A percentile compares a stretch with the other conserved stretches of the same genome.
phyloP scores from a whole-genome alignment of 345 rosid genomes.

The Aquilaria sinensis region DNA sequence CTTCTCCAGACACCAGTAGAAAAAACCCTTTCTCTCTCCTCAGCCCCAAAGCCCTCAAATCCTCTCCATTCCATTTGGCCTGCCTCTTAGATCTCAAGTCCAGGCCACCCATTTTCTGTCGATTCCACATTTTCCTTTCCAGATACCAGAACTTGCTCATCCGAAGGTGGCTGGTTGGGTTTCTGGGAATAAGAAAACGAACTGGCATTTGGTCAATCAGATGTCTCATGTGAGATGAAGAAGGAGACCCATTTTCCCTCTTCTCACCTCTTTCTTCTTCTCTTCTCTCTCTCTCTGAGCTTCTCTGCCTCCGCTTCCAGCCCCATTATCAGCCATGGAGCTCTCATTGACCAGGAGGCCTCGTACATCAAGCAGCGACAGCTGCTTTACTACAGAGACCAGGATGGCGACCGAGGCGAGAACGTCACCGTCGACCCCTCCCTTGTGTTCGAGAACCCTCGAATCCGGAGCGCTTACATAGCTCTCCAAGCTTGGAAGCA shows the following conservation, averaged over 20 bases:
- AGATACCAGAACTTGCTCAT: conserved; percentile 15
- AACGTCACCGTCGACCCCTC: conserved; percentile 63
- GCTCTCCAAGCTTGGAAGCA: conserved; percentile 88
- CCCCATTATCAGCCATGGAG: conserved; percentile 24
- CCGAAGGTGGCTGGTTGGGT: background rate
- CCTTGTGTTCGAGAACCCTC: conserved; percentile 50
- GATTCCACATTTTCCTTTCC: background rate
- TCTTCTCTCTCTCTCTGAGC: conserved; percentile 18
- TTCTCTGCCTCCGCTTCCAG: conserved; percentile 22
- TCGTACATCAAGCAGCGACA: conserved; percentile 66
- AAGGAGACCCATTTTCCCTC: conserved; percentile 24
- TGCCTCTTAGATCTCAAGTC: conserved; percentile 11
- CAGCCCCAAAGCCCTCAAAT: conserved; percentile 6
- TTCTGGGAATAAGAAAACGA: background rate
- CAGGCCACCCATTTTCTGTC: background rate
- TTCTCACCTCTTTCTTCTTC: conserved; percentile 11
- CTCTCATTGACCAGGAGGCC: conserved; percentile 54
- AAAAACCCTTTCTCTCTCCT: conserved; percentile 30
- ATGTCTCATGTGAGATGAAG: conserved; percentile 88
- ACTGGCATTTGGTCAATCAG: conserved; percentile 31
- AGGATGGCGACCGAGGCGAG: conserved; percentile 87
- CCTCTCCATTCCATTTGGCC: conserved; percentile 11
- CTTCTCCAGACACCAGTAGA: conserved; percentile 29
- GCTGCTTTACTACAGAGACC: conserved; percentile 87
- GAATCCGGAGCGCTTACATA: conserved; percentile 59